Evolutionary conservation across 2,329 filamentous ascomycete genomes (phyloP), one percentile per base, ranked within the genome.

Genomic region (Trichoderma sp.): DNA sequence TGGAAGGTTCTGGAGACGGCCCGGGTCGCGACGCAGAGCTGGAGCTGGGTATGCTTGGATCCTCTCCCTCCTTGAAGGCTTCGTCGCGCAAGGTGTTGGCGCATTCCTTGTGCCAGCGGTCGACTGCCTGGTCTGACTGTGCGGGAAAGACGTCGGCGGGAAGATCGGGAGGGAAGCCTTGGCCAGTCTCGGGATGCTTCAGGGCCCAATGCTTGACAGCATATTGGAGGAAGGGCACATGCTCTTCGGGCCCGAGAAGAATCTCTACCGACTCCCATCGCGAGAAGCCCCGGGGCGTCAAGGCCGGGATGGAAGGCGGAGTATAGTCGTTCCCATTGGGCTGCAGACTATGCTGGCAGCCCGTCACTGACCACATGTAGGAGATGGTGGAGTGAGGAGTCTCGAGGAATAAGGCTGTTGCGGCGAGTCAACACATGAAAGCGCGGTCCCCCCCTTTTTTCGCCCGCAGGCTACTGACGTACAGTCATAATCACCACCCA

Each of bases 251-350:
- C 2, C 90, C 92, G 2, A 98, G 86, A 39, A 98, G 82, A 25
- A 97, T 86, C 80, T 98, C 93, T 66, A 98, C 91, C 0, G 92
- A 93, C 81, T 97, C 91, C 94, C 94, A 99, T 77, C 92, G 89
- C 52, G 94, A 92, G 78, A 97, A 99, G 48, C 95, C 95, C 74
- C 88, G 87, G 0, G 86, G 84, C 39, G 94, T 96, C 67, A 99
- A 81, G 15, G 93, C 92, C 0, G 95, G 95, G 50, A 97, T 86
- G 0, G 86, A 89, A 0, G 94, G 95, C 0, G 89, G 83, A 4
- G 86, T 86, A 76, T 92, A 97, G 70, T 92, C 87, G 73, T 89
- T 85, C 45, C 88, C 86, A 57, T 87, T 87, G 1, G 92, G 92
- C 72, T 96, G 92, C 32, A 98, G 84, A 59, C 89, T 89, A 80